These are phyloP conservation scores for Claviceps sorghi DNA, from an alignment of 2,329 filamentous ascomycete species.

Conservation along the genomic window DNA sequence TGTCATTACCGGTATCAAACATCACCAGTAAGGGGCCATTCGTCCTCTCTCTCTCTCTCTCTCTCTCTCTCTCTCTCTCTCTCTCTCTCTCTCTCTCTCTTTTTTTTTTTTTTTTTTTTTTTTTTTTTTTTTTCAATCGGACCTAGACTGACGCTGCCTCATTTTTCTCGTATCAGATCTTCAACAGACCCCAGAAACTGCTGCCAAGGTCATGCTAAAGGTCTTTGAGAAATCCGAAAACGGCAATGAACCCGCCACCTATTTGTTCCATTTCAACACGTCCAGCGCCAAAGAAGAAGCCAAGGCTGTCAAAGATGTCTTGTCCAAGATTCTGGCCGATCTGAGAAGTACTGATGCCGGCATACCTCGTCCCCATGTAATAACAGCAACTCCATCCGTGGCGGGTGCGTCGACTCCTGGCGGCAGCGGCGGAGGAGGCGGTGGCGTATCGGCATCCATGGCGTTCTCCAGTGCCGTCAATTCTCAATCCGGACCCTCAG, in stretches of 20 bases:
- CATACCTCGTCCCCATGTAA: constrained; percentile 31
- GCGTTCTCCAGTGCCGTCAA: constrained; percentile 59
- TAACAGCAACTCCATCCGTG: constrained; percentile 14
- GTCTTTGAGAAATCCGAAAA: constrained; percentile 60
- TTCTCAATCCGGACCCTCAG: constrained; percentile 36
- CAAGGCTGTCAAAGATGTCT: constrained; percentile 65
- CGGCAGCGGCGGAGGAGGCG: constrained; percentile 17
- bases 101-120: constrained; percentile 1
- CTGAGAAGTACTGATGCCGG: constrained; percentile 42
- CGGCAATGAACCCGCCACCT: constrained; percentile 47
- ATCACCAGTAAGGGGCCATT: constrained; percentile 54
- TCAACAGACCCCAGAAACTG: constrained; percentile 83
- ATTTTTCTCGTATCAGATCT: constrained; percentile 44
- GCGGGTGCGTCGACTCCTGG: constrained; percentile 16
- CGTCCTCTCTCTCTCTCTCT: constrained; percentile 1
- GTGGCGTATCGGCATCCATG: constrained; percentile 55
- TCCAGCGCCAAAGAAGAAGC: constrained; percentile 67
- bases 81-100: constrained; percentile 6
- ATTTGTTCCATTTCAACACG: constrained; percentile 84
- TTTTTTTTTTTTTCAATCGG: neutral
- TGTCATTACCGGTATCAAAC: constrained; percentile 57
- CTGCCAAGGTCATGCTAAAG: constrained; percentile 84
- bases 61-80: neutral
- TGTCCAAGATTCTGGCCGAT: constrained; percentile 64
- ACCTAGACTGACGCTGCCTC: neutral